phyloP scores from a whole-genome alignment of 2,329 filamentous ascomycete species.

The Gremmenia infestans region DNA sequence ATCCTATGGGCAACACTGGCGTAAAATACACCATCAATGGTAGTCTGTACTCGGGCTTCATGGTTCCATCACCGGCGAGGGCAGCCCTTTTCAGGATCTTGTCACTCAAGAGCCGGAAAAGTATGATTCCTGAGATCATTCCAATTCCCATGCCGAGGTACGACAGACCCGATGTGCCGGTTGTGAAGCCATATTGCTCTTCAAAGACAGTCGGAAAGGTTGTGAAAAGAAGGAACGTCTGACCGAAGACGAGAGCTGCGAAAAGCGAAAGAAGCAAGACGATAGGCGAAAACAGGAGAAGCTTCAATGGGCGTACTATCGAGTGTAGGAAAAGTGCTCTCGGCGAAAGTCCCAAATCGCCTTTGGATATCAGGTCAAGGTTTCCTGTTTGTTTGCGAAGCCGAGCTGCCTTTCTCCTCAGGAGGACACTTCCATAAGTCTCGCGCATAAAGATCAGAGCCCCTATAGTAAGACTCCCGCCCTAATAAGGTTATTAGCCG shows the following conservation, averaged over 20 bases:
- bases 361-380: conserved; percentile 39
- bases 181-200: conserved; percentile 31
- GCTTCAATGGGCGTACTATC: conserved; percentile 33
- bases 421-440: conserved; percentile 41
- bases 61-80: conserved; percentile 32
- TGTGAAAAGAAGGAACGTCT: conserved; percentile 34
- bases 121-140: conserved; percentile 19
- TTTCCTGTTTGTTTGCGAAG: conserved; percentile 41
- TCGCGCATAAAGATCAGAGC: conserved; percentile 30
- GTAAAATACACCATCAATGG: conserved; percentile 38
- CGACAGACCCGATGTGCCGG: conserved; percentile 30
- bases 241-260: conserved; percentile 32
- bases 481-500: neutral
- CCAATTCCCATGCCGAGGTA: conserved; percentile 33
- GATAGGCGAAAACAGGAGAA: conserved; percentile 31
- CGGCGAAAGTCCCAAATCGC: conserved; percentile 26
- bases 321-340: conserved; percentile 27
- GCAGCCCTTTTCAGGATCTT: conserved; percentile 40
- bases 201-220: conserved; percentile 35
- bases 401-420: conserved; percentile 38
- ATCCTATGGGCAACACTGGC: conserved; percentile 34
- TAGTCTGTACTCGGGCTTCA: conserved; percentile 37
- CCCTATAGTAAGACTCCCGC: neutral
- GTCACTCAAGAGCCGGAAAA: conserved; percentile 21
- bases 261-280: conserved; percentile 31